These are phyloP conservation scores for Spathaspora arborariae DNA, from an alignment of 805 yeast species.

Conservation along the genomic window DNA sequence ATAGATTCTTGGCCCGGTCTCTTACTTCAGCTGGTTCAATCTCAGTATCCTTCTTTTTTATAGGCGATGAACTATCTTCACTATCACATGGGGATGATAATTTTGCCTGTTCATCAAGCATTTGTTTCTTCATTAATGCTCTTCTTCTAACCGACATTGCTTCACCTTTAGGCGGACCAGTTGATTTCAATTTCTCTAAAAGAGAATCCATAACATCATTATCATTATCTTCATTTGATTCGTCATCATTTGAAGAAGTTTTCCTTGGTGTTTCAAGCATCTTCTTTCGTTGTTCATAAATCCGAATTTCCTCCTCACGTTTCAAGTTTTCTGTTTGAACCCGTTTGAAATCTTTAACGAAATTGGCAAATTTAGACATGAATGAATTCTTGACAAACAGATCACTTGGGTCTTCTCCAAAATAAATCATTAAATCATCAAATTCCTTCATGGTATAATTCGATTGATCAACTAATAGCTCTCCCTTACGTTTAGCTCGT, in stretches of 20 bases:
- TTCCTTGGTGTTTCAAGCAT: constrained; percentile 45
- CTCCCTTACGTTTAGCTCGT: constrained; percentile 52
- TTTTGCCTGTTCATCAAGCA: constrained; percentile 33
- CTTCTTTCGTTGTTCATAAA: constrained; percentile 74
- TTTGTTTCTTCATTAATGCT: constrained; percentile 67
- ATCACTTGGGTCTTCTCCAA: constrained; percentile 66
- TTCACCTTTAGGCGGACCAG: constrained; percentile 75
- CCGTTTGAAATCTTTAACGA: constrained; percentile 56
- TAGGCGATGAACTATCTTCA: constrained; percentile 4
- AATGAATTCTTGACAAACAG: constrained; percentile 55
- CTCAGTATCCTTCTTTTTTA: constrained; percentile 8
- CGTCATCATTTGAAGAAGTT: constrained; percentile 13
- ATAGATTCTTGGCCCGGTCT: constrained; percentile 57
- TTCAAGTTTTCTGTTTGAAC: constrained; percentile 64
- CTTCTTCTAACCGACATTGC: constrained; percentile 77
- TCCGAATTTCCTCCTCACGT: constrained; percentile 63
- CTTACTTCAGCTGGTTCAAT: constrained; percentile 40
- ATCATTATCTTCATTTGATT: constrained; percentile 32
- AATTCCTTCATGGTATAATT: constrained; percentile 48
- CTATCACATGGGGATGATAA: not conserved
- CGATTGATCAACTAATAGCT: constrained; percentile 48
- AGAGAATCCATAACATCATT: constrained; percentile 76
- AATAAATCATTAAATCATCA: constrained; percentile 59
- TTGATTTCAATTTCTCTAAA: constrained; percentile 80
- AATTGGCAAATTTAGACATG: constrained; percentile 57